Base-by-base conservation (phyloP, 192 early-diverging fungal species). In the Fimicolochytrium jonesii region DNA sequence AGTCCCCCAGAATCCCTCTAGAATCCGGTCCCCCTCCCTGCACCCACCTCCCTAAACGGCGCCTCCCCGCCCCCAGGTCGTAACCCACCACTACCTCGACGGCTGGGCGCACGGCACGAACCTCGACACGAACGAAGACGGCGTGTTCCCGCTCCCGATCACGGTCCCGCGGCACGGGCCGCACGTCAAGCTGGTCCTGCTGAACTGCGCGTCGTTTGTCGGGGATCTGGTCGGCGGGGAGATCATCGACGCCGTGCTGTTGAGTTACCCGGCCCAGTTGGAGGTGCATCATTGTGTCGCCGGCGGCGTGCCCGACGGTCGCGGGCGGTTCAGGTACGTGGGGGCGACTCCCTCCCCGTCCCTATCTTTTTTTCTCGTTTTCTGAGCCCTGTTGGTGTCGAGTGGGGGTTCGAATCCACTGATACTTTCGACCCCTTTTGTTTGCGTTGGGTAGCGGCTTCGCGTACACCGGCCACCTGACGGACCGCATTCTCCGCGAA, bases 81-180 rank as follows among this genome's bases (percentile, higher is more conserved):
- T 63, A 23, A n/a, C 45, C 30, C 35, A 43, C 10, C 72, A 74
- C 49, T 59, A 52, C 41, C 53, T 45, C 20, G 73, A 75, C 47
- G 73, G 73, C 36, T 75, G 74, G 74, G 41, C 36, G 15, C 28
- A 49, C 13, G 68, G 53, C 17, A 6, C 28, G 1, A 75, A 75
- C 55, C 18, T 43, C 47, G 63, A 35, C 6, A 75, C 74, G 13
- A 29, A 34, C 25, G 28, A 56, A 18, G 62, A 61, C 26, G 74
- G 74, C 30, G 64, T 75, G 22, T 73, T 72, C 35, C 74, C 74
- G 7, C 29, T 75, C 4, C 46, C 69, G 9, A 26, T 23, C 18
- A 67, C 73, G 3, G 3, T 25, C 3, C 52, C 62, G 17, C 62
- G 49, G 2, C 45, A 31, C 53, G 53, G 53, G 7, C 36, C 52